Conservation (phyloP, 768 basidiomycete species). For the Xerocomellus amylosporus region DNA sequence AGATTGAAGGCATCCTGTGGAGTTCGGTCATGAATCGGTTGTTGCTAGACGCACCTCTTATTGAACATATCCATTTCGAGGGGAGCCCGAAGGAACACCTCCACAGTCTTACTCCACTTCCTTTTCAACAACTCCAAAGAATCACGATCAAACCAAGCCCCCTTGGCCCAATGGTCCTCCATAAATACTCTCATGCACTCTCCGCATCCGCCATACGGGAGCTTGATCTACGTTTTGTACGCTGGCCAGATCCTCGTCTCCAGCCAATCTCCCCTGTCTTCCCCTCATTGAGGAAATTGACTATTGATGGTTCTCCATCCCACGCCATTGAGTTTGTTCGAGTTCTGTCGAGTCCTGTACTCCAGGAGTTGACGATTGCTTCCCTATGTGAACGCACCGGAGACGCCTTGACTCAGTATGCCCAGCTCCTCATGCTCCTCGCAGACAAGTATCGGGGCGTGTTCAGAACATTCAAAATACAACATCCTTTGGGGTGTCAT, state of each 20-base stretch:
- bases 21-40: constrained; percentile 20
- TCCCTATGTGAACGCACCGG: constrained; percentile 16
- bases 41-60: constrained; percentile 16
- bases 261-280: constrained; percentile 20
- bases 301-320: constrained; percentile 19
- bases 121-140: constrained; percentile 19
- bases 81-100: constrained; percentile 24
- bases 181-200: constrained; percentile 23
- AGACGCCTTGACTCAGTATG: constrained; percentile 10
- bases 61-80: constrained; percentile 25
- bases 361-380: constrained; percentile 17
- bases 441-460: constrained; percentile 23
- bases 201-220: constrained; percentile 19
- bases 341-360: constrained; percentile 16
- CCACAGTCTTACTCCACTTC: constrained; percentile 11
- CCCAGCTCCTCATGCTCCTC: constrained; percentile 18
- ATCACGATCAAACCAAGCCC: constrained; percentile 23
- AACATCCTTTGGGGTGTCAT: constrained; percentile 16
- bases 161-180: constrained; percentile 22
- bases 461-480: constrained; percentile 18
- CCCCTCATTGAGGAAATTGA: constrained; percentile 20
- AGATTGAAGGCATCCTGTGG: constrained; percentile 19
- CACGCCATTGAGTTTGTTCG: constrained; percentile 23
- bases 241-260: constrained; percentile 22
- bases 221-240: constrained; percentile 24